Conservation (phyloP, 345 rosid species). For the Balakata baccata region DNA sequence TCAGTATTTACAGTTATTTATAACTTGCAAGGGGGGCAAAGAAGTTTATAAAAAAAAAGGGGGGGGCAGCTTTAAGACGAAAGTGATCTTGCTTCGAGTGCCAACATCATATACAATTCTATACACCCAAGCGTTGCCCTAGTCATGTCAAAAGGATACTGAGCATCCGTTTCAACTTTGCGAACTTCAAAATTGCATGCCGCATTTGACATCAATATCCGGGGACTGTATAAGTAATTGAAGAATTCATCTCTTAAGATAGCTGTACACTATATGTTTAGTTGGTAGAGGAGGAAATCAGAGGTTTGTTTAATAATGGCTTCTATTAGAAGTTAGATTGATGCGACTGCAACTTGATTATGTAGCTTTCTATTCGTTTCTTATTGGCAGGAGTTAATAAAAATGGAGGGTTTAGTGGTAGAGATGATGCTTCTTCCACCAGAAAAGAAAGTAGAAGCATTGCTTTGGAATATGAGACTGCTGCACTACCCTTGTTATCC, state of each 20-base stretch:
- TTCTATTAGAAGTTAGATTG: constrained; percentile 38
- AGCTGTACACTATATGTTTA: constrained; percentile 23
- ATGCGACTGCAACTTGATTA: constrained; percentile 49
- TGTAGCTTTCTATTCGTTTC: constrained; percentile 55
- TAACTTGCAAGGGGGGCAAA: neutral
- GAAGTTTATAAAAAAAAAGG: neutral
- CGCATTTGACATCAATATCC: constrained; percentile 8
- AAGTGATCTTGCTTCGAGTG: neutral
- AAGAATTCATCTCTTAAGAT: neutral
- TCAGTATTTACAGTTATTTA: constrained; percentile 22
- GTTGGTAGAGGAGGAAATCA: constrained; percentile 1
- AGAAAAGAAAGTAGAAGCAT: constrained; percentile 57
- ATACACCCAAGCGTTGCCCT: constrained; percentile 2
- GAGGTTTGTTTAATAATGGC: constrained; percentile 16
- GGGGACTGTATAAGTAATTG: constrained; percentile 3
- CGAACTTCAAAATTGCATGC: constrained; percentile 21
- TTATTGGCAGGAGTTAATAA: constrained; percentile 40
- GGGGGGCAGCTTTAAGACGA: neutral
- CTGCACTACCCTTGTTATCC: constrained; percentile 51
- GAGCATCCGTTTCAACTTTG: constrained; percentile 14
- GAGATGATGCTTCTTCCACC: constrained; percentile 54
- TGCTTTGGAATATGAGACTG: constrained; percentile 60
- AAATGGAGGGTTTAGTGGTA: constrained; percentile 61
- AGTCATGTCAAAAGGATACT: constrained; percentile 3
- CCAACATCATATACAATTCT: neutral